These are phyloP conservation scores for Fistulifera pelliculosa DNA, from an alignment of 108 stramenopile genomes.

Conservation along the genomic window DNA sequence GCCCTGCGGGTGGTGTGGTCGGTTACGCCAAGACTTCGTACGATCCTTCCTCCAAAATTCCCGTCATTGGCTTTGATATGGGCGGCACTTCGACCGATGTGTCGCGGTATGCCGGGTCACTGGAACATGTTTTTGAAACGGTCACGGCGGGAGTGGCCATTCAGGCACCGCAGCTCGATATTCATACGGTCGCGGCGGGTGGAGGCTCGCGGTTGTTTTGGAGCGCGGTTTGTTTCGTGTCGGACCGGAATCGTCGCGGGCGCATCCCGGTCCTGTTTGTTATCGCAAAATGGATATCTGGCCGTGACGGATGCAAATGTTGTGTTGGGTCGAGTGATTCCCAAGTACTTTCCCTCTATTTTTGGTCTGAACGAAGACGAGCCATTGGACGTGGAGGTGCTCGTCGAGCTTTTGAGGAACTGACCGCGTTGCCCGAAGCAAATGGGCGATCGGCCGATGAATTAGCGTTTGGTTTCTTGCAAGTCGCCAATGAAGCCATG, in stretches of 20 bases:
- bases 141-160: conserved; percentile 93
- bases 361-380: conserved; percentile 97
- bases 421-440: conserved; percentile 60
- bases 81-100: conserved; percentile 97
- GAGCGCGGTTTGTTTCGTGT: conserved; percentile 88
- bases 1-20: conserved; percentile 91
- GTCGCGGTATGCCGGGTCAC: conserved; percentile 75
- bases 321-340: conserved; percentile 88
- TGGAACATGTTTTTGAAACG: conserved; percentile 94
- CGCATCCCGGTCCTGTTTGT: conserved; percentile 97
- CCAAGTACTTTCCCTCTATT: conserved; percentile 89
- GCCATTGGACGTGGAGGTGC: conserved; percentile 85
- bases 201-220: conserved; percentile 87
- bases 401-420: conserved; percentile 62
- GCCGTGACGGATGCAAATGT: conserved; percentile 99
- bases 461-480: conserved; percentile 93
- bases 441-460: conserved; percentile 65
- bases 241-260: conserved; percentile 93
- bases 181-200: conserved; percentile 97
- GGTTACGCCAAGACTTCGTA: conserved; percentile 96
- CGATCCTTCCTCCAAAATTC: conserved; percentile 26
- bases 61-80: conserved; percentile 96
- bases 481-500: conserved; percentile 99
- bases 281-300: conserved; percentile 94
- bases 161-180: conserved; percentile 96